Evolutionary conservation across 441 rosid species (phyloP).

Genomic region (Bocquillonia castaneifolia): DNA sequence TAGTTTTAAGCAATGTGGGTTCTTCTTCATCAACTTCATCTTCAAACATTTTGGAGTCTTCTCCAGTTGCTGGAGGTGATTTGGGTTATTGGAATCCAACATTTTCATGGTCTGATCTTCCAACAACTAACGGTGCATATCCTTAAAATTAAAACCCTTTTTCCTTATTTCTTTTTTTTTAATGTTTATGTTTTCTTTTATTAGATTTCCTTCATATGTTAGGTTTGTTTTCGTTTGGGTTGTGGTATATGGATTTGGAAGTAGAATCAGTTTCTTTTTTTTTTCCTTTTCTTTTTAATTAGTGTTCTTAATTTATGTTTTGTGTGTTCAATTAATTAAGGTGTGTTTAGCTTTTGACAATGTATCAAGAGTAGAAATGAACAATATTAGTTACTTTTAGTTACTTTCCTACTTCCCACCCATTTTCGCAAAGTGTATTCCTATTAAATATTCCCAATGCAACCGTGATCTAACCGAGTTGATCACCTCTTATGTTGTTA

Average conservation of each 20-base stretch:
- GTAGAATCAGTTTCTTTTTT: constrained; percentile 24
- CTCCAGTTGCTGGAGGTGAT: constrained; percentile 44
- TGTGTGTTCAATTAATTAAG: constrained; percentile 34
- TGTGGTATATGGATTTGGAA: constrained; percentile 41
- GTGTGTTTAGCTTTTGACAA: constrained; percentile 37
- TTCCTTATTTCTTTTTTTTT: constrained; percentile 7
- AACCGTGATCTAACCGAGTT: too few relatives aligned
- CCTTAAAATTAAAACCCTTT: constrained; percentile 32
- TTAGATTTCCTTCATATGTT: constrained; percentile 15
- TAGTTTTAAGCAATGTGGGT: constrained; percentile 33
- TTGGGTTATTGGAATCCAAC: constrained; percentile 57
- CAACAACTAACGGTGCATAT: constrained; percentile 55
- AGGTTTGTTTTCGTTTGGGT: constrained; percentile 26
- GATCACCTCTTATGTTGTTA: neutral
- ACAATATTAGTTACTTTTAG: constrained; percentile 15
- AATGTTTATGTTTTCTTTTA: constrained; percentile 1
- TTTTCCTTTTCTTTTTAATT: neutral
- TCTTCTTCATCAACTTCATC: constrained; percentile 33
- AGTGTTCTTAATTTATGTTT: constrained; percentile 11
- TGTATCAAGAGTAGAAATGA: constrained; percentile 27
- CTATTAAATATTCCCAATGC: neutral
- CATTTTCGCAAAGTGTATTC: too few relatives aligned
- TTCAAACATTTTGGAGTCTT: constrained; percentile 43
- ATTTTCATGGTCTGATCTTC: constrained; percentile 62
- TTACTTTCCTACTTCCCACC: neutral